These are phyloP conservation scores for Penicillium sumatraense DNA, from an alignment of 2,329 filamentous ascomycete genomes.

Conservation along the genomic window DNA sequence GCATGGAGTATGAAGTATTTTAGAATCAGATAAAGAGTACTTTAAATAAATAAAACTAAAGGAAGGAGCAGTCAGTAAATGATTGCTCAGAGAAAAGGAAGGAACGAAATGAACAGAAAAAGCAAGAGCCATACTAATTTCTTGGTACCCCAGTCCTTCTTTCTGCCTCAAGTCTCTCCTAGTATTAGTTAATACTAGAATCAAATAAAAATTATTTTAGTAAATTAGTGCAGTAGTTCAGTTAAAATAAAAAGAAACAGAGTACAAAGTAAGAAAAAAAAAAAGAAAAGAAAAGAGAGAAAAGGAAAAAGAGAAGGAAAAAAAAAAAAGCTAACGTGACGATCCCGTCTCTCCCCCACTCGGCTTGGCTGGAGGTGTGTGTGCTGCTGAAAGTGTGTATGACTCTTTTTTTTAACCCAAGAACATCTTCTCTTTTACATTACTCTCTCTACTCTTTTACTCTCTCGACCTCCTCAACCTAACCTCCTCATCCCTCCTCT, in stretches of 20 bases:
- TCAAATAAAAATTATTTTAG: no score
- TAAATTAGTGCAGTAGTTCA: no score
- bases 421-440: constrained; percentile 4
- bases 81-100: no score
- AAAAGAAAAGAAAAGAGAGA: not conserved
- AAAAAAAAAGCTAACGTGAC: not conserved
- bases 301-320: not conserved
- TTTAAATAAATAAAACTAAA: no score
- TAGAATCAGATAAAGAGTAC: no score
- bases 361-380: not conserved
- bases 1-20: no score
- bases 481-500: not conserved
- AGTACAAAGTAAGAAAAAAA: not conserved
- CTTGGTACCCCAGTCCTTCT: no score
- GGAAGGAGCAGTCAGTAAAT: no score
- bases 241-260: not conserved
- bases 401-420: constrained; percentile 4
- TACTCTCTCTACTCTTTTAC: constrained; percentile 13
- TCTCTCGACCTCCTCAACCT: constrained; percentile 2
- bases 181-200: no score
- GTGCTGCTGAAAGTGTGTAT: not conserved
- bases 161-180: no score
- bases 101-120: no score
- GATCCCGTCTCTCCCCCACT: constrained; percentile 4
- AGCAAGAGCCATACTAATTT: no score